These are phyloP conservation scores for Tolypocladium paradoxum DNA, from an alignment of 2,329 filamentous ascomycete genomes.

Conservation along the genomic window DNA sequence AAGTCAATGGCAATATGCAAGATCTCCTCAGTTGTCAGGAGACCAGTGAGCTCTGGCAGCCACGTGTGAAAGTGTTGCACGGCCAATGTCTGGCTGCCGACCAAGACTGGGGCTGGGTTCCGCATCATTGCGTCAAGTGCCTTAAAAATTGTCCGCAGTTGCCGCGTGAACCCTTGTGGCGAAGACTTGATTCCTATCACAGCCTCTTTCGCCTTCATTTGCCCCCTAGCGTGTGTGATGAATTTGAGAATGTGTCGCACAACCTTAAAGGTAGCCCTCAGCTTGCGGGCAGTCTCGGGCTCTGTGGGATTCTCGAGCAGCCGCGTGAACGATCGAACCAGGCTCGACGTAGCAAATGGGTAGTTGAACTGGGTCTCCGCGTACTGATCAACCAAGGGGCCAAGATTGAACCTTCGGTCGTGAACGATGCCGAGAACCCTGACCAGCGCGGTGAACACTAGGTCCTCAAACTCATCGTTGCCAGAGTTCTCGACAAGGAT, in stretches of 20 bases:
- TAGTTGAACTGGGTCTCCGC: conserved; percentile 84
- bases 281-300: conserved; percentile 68
- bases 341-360: conserved; percentile 78
- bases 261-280: conserved; percentile 90
- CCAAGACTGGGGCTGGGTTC: conserved; percentile 71
- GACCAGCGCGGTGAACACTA: conserved; percentile 84
- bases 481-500: conserved; percentile 86
- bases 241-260: conserved; percentile 89
- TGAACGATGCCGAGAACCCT: conserved; percentile 87
- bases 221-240: conserved; percentile 77
- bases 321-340: conserved; percentile 77
- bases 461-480: conserved; percentile 82
- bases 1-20: conserved; percentile 87
- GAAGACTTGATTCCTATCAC: conserved; percentile 73
- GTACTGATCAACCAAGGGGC: conserved; percentile 84
- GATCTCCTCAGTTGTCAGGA: conserved; percentile 74
- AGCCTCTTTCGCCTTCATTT: conserved; percentile 81
- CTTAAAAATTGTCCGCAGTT: conserved; percentile 80
- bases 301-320: conserved; percentile 76
- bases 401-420: conserved; percentile 85
- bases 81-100: conserved; percentile 88
- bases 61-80: conserved; percentile 96
- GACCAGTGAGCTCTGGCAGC: conserved; percentile 77
- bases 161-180: conserved; percentile 64
- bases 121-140: conserved; percentile 84